Evolutionary conservation across 192 early-diverging fungal species (phyloP).

Genomic region (Hyaloraphidium curvatum): DNA sequence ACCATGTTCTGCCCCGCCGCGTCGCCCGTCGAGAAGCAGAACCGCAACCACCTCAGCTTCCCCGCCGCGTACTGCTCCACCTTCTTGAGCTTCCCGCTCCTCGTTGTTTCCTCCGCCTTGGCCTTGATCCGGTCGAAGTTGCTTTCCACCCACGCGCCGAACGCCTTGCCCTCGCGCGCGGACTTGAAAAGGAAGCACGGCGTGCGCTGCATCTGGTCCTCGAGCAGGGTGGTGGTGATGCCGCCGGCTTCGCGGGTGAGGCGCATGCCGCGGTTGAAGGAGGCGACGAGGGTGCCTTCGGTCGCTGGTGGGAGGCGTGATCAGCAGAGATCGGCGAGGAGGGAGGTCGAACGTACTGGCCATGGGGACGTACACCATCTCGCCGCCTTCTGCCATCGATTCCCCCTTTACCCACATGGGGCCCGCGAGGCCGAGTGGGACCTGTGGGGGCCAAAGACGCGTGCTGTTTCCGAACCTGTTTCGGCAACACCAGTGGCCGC

Average conservation of each 20-base stretch:
- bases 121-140: background rate
- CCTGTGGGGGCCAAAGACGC: too few relatives aligned
- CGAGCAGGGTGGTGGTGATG: background rate
- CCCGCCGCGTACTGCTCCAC: background rate
- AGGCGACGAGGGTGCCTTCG: background rate
- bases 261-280: background rate
- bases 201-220: background rate
- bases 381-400: background rate
- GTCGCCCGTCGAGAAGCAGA: background rate
- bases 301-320: background rate
- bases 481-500: background rate
- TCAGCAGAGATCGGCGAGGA: background rate
- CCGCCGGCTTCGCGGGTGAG: background rate
- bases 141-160: background rate
- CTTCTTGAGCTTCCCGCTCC: background rate
- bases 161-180: background rate
- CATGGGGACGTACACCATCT: background rate
- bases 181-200: background rate
- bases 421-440: background rate
- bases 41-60: background rate
- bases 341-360: background rate
- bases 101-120: background rate
- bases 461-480: too few relatives aligned
- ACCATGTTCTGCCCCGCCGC: background rate
- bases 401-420: background rate